Evolutionary conservation across 1,284 basidiomycete species (phyloP).

Genomic region (Ustilago vetiveriae): DNA sequence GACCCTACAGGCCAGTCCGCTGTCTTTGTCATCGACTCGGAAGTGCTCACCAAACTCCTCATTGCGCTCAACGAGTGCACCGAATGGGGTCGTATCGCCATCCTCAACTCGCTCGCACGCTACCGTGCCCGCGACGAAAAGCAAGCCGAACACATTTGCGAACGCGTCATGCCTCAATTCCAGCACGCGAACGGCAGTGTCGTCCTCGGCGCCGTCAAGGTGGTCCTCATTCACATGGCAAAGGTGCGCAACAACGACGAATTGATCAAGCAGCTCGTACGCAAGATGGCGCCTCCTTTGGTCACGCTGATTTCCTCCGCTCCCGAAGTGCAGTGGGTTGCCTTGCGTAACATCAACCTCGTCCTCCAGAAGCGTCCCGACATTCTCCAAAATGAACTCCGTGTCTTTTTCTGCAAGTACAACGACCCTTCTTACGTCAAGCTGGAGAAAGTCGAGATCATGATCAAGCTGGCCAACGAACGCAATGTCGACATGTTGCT

Average conservation of each 20-base stretch:
- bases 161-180: slow-evolving; percentile 96
- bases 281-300: slow-evolving; percentile 97
- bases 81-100: slow-evolving; percentile 96
- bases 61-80: slow-evolving; percentile 98
- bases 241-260: slow-evolving; percentile 77
- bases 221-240: slow-evolving; percentile 79
- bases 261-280: slow-evolving; percentile 83
- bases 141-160: slow-evolving; percentile 98
- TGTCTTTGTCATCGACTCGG: slow-evolving; percentile 81
- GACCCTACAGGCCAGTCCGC: slow-evolving; percentile 68
- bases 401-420: slow-evolving; percentile 99
- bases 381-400: slow-evolving; percentile 91
- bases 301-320: slow-evolving; percentile 74
- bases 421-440: slow-evolving; percentile 99
- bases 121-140: slow-evolving; percentile 82
- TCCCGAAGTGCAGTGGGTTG: slow-evolving; percentile 90
- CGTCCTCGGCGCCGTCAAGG: slow-evolving; percentile 93
- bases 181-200: slow-evolving; percentile 96
- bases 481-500: slow-evolving; percentile 92
- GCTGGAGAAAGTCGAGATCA: slow-evolving; percentile 96
- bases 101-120: slow-evolving; percentile 84
- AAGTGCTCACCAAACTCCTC: slow-evolving; percentile 86
- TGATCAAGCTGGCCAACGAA: slow-evolving; percentile 91
- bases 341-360: slow-evolving; percentile 93
- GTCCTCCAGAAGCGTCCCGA: slow-evolving; percentile 91